Conservation (phyloP, 805 yeast species). For the Ogataea pilisensis region DNA sequence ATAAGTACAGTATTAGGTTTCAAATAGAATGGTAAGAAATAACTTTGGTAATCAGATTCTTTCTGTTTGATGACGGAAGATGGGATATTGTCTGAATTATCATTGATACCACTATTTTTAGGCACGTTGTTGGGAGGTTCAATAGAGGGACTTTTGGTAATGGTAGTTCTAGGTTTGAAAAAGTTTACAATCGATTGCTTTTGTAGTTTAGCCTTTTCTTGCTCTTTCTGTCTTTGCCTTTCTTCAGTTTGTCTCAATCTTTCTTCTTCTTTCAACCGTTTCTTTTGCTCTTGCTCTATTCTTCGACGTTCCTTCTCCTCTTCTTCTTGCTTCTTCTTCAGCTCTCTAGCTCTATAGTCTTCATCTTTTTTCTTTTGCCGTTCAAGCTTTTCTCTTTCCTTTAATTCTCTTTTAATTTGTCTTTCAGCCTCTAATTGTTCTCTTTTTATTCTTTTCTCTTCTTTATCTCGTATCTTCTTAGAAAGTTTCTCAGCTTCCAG, state of each 20-base stretch:
- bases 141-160: not conserved
- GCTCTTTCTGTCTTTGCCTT: conserved; percentile 14
- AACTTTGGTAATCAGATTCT: conserved; percentile 18
- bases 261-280: conserved; percentile 18
- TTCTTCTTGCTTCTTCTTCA: conserved; percentile 27
- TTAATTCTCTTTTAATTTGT: conserved; percentile 26
- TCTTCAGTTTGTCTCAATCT: conserved; percentile 28
- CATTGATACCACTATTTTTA: not conserved
- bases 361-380: conserved; percentile 24
- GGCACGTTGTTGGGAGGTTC: not conserved
- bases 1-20: conserved; percentile 23
- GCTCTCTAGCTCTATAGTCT: conserved; percentile 28
- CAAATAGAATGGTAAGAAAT: conserved; percentile 28
- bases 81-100: not conserved
- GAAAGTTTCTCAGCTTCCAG: not conserved
- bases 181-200: conserved; percentile 32
- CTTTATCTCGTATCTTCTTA: conserved; percentile 23
- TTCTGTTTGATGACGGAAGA: not conserved
- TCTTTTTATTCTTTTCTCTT: conserved; percentile 24
- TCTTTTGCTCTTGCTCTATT: conserved; percentile 27
- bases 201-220: conserved; percentile 22
- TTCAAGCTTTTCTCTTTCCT: conserved; percentile 25
- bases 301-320: conserved; percentile 34
- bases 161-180: conserved; percentile 22
- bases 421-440: conserved; percentile 23